Conservation (phyloP, 2,329 filamentous ascomycete genomes). For the Colletotrichum noveboracense region DNA sequence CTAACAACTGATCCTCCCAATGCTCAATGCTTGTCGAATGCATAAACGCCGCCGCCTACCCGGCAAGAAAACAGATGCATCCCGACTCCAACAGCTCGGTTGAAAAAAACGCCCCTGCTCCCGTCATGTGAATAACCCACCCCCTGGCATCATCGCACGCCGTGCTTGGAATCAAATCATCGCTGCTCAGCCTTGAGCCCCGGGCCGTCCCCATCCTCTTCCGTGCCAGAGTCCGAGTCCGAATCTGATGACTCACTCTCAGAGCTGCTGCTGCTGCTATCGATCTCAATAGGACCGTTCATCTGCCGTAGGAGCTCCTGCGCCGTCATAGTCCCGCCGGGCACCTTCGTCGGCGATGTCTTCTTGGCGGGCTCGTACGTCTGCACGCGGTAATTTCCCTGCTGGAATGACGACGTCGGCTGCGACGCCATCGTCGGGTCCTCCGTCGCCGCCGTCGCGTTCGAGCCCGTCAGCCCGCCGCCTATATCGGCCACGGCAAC, state of each 20-base stretch:
- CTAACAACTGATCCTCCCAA: background rate
- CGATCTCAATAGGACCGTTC: background rate
- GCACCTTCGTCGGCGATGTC: background rate
- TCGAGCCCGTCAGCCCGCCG: slow-evolving; percentile 38
- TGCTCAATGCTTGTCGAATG: background rate
- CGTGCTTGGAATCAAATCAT: background rate
- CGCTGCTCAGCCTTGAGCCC: background rate
- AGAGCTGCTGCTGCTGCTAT: background rate
- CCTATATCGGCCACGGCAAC: slow-evolving; percentile 37
- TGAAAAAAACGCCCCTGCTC: background rate
- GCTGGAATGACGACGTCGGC: background rate
- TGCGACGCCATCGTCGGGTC: slow-evolving; percentile 36
- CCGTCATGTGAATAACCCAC: background rate
- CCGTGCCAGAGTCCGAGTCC: slow-evolving; percentile 4
- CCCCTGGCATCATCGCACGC: background rate
- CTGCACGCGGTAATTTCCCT: background rate
- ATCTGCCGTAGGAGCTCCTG: background rate
- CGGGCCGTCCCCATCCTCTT: background rate
- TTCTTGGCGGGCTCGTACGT: background rate
- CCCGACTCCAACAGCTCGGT: background rate
- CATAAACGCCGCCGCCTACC: background rate
- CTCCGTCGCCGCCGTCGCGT: slow-evolving; percentile 38
- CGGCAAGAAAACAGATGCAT: background rate
- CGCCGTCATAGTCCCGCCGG: slow-evolving; percentile 19
- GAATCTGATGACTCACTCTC: background rate